These are phyloP conservation scores for Coemansia interrupta DNA, from an alignment of 192 early-diverging fungal species.

Conservation along the genomic window DNA sequence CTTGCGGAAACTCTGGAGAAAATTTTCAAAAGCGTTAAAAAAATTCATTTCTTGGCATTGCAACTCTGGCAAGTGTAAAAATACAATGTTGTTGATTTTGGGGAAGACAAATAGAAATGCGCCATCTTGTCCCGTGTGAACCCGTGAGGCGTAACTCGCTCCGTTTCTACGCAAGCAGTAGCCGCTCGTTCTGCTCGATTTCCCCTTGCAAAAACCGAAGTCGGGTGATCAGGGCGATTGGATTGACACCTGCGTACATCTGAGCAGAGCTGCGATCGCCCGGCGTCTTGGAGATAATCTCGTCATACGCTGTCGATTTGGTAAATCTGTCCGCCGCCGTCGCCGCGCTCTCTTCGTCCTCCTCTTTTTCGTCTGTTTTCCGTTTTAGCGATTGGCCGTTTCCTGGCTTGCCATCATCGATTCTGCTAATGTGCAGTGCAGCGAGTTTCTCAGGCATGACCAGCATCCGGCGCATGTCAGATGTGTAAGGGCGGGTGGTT, in stretches of 20 bases:
- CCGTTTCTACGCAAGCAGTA: constrained; percentile 15
- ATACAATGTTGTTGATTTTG: background rate
- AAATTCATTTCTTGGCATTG: background rate
- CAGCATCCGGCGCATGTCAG: constrained; percentile 21
- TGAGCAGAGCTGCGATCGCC: constrained; percentile 12
- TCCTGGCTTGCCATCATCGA: background rate
- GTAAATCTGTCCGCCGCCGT: too few relatives aligned
- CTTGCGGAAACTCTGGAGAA: background rate
- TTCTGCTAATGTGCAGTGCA: constrained; percentile 13
- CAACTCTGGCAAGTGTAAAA: too few relatives aligned
- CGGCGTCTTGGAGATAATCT: background rate
- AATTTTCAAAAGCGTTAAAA: background rate
- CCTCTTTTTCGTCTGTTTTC: background rate
- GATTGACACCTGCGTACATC: constrained; percentile 37
- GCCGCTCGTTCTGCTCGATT: constrained; percentile 45
- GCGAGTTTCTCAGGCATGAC: constrained; percentile 38
- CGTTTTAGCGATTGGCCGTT: background rate
- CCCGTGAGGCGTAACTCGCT: background rate
- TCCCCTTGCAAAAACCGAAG: constrained; percentile 45
- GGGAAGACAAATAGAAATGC: background rate
- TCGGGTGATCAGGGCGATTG: constrained; percentile 37
- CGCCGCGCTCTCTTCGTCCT: too few relatives aligned
- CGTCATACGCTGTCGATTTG: too few relatives aligned
- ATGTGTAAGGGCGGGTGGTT: background rate
- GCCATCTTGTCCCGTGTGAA: background rate